These are phyloP conservation scores for Ophiostoma quercus DNA, from an alignment of 2,329 filamentous ascomycete species.

Conservation along the genomic window DNA sequence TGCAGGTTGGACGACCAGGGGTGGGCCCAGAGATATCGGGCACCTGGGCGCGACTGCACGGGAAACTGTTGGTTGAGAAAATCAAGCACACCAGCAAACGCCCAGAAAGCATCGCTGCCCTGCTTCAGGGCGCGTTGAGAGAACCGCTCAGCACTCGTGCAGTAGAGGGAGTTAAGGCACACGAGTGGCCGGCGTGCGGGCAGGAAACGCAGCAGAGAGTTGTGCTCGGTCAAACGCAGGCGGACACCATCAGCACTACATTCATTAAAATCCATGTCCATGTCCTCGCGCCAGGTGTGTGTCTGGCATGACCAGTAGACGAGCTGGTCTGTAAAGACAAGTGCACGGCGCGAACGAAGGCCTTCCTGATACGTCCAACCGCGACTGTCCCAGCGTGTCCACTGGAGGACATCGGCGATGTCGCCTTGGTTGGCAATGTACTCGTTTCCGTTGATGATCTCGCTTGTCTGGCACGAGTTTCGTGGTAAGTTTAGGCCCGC, in stretches of 20 bases:
- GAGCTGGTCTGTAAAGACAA: neutral
- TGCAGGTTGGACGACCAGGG: neutral
- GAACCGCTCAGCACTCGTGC: neutral
- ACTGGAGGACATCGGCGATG: neutral
- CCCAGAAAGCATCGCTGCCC: neutral
- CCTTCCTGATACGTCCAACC: neutral
- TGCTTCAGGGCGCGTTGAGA: neutral
- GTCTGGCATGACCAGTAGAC: conserved; percentile 1
- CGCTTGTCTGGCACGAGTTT: neutral
- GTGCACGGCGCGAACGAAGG: neutral
- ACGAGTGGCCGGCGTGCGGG: neutral
- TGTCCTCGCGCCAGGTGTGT: neutral
- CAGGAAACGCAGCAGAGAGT: neutral
- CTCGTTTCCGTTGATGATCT: neutral
- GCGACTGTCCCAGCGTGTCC: neutral
- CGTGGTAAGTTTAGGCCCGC: neutral
- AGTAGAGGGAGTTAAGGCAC: neutral
- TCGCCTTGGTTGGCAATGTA: conserved; percentile 2
- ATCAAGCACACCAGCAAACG: neutral
- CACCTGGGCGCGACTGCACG: neutral
- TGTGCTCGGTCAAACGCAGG: neutral
- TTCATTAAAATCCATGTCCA: neutral
- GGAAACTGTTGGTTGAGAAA: neutral
- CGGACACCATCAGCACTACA: neutral
- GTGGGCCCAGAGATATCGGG: neutral